These are phyloP conservation scores for Pyrenochaeta sp. DNA, from an alignment of 2,329 filamentous ascomycete species.

Conservation along the genomic window DNA sequence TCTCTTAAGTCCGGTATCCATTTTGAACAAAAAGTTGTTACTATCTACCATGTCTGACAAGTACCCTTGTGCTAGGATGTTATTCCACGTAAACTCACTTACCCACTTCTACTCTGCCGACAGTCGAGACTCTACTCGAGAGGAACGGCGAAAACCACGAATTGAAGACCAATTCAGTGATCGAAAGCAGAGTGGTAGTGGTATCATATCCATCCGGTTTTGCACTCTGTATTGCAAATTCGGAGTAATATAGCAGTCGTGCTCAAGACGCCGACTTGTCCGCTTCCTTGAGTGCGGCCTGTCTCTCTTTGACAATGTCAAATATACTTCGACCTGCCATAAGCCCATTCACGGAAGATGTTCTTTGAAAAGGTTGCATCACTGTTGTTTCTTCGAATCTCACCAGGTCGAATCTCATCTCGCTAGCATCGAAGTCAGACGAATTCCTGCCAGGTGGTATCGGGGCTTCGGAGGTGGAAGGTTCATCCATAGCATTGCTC, in stretches of 20 bases:
- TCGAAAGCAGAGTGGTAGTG: too few species aligned
- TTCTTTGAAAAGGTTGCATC: conserved; percentile 11
- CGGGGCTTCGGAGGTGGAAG: background rate
- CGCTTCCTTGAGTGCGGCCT: conserved; percentile 15
- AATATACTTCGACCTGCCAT: conserved; percentile 20
- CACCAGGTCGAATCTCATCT: conserved; percentile 10
- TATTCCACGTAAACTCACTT: too few species aligned
- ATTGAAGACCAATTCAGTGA: too few species aligned
- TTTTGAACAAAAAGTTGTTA: too few species aligned
- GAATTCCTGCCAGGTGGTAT: background rate
- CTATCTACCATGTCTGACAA: too few species aligned
- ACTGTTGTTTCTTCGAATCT: conserved; percentile 10
- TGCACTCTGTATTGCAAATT: too few species aligned
- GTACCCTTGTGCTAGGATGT: too few species aligned
- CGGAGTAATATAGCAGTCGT: background rate
- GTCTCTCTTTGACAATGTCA: conserved; percentile 20
- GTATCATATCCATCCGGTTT: too few species aligned
- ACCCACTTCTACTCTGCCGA: too few species aligned
- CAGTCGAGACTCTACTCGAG: too few species aligned
- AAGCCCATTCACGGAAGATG: background rate
- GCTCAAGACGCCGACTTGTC: background rate
- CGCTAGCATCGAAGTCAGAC: conserved; percentile 1
- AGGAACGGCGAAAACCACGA: too few species aligned
- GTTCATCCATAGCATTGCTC: background rate
- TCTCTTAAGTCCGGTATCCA: too few species aligned